phyloP scores from a whole-genome alignment of 192 early-diverging fungal species.

The Podila minutissima region DNA sequence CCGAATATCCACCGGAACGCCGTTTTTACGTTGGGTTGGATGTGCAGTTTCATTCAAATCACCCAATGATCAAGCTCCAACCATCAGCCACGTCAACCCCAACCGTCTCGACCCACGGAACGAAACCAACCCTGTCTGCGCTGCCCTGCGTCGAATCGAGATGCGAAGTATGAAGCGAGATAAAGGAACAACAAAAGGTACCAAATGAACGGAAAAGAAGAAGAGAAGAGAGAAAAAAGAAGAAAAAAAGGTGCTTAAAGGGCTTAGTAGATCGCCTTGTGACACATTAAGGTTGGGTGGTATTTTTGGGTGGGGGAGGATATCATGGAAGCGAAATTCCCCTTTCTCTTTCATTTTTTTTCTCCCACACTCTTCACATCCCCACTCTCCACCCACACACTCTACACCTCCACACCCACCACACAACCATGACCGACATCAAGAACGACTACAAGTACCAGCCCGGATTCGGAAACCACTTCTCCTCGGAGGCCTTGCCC shows the following conservation, averaged over 20 bases:
- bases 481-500: conserved; percentile 82
- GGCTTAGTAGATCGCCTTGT: background rate
- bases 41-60: background rate
- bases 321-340: background rate
- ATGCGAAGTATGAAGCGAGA: background rate
- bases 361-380: conserved; percentile 6
- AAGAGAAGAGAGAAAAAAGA: background rate
- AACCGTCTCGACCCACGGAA: background rate
- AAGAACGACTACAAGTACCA: conserved; percentile 69
- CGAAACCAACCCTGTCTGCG: background rate
- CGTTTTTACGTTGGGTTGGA: background rate
- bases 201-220: background rate
- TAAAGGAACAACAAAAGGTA: background rate
- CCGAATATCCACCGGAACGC: too few relatives aligned
- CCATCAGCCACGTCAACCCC: background rate
- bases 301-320: conserved; percentile 1
- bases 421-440: conserved; percentile 23
- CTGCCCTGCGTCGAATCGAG: background rate
- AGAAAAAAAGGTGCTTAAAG: background rate
- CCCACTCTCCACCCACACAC: background rate
- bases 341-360: conserved; percentile 1
- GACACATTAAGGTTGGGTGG: background rate
- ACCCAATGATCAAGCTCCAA: too few relatives aligned
- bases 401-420: background rate
- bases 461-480: conserved; percentile 90